Evolutionary conservation across 139 green algal species (phyloP).

Genomic region (Auxenochlorella pyrenoidosa): DNA sequence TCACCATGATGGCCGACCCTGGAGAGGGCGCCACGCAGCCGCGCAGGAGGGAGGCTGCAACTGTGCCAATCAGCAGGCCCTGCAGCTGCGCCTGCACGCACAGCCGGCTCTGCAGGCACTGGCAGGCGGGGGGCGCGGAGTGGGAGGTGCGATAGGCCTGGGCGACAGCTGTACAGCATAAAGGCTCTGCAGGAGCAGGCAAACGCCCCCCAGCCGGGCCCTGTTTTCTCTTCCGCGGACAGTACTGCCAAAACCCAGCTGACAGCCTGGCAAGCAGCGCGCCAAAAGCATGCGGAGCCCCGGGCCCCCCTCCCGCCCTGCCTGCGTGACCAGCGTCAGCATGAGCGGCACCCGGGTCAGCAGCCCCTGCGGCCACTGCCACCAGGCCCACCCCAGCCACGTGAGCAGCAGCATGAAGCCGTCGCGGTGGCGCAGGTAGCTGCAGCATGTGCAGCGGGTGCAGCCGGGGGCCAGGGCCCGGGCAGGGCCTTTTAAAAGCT

Average conservation of each 20-base stretch:
- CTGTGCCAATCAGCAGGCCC: neutral
- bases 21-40: too few relatives aligned
- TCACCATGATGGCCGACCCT: too few relatives aligned
- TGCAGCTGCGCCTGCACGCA: conserved; percentile 12
- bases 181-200: too few relatives aligned
- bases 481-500: too few relatives aligned
- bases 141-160: neutral
- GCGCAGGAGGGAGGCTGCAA: neutral
- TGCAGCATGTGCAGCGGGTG: too few relatives aligned
- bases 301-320: too few relatives aligned
- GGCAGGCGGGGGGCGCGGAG: neutral
- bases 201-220: too few relatives aligned
- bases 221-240: too few relatives aligned
- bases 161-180: neutral
- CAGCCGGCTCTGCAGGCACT: neutral
- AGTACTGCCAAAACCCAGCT: too few relatives aligned
- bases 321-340: neutral
- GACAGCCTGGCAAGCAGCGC: too few relatives aligned
- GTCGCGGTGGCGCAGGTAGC: neutral
- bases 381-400: neutral
- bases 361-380: neutral
- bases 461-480: too few relatives aligned
- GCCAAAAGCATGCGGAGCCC: too few relatives aligned
- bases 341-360: neutral
- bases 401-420: conserved; percentile 2